Base-by-base conservation (phyloP, 2,329 filamentous ascomycete genomes). In the Geosmithia morbida region DNA sequence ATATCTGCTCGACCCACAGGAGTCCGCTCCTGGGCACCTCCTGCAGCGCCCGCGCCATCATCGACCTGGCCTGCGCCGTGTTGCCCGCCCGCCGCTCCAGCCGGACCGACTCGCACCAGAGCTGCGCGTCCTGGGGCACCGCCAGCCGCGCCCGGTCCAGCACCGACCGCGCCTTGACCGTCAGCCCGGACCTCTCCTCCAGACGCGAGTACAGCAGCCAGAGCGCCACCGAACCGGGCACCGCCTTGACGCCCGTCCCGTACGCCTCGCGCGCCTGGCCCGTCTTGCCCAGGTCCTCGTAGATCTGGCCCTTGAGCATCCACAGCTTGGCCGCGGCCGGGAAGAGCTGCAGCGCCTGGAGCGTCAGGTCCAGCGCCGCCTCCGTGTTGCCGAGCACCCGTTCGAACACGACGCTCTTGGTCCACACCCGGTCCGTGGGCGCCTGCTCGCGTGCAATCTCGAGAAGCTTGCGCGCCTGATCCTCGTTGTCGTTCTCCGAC, bases 221-320 rank as follows among this genome's bases (percentile, higher is more conserved):
- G 3, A 98, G 72, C 1, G 88, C 78, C 1, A 94, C 83, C 1
- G 87, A 90, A 52, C 81, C 81, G 2, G 89, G 80, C 48, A 87
- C 90, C 0, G 87, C 86, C 57, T 92, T 85, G 41, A 90, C 94
- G 37, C 92, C 92, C 4, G 86, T 83, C 50, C 78, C 79, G 64
- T 92, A 97, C 0, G 90, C 88, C 61, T 97, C 88, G 44, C 92
- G 80, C 2, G 92, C 92, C 63, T 92, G 85, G 0, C 84, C 81
- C 14, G 84, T 68, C 66, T 87, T 88, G 55, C 77, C 81, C 44
- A 88, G 75, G 42, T 81, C 76, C 59, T 96, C 85, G 70, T 98
- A 98, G 52, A 97, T 92, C 61, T 98, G 92, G 0, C 94, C 92
- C 66, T 98, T 98, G 70, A 95, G 86, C 85, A 97, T 96, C 83